These are phyloP conservation scores for Rhizomucor pusillus DNA, from an alignment of 371 early-diverging fungal species.

Conservation along the genomic window DNA sequence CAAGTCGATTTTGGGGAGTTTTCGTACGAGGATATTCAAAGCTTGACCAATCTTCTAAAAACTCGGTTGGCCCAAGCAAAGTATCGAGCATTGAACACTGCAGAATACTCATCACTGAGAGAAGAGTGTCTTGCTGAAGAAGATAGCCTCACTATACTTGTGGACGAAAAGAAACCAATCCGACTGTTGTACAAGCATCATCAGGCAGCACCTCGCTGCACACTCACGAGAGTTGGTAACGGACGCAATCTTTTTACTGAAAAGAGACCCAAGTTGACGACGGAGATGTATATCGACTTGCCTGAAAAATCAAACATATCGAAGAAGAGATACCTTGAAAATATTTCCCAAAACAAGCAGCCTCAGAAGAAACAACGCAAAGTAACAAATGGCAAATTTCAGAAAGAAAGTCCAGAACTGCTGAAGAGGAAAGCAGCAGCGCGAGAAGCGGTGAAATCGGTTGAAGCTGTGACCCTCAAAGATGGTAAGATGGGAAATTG, in stretches of 20 bases:
- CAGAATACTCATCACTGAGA: too few relatives aligned
- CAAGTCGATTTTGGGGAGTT: not conserved
- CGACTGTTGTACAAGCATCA: slow-evolving; percentile 11
- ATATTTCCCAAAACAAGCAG: too few relatives aligned
- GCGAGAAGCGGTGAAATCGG: not conserved
- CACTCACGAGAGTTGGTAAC: slow-evolving; percentile 6
- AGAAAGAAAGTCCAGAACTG: not conserved
- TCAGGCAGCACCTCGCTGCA: slow-evolving; percentile 4
- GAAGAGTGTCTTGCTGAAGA: too few relatives aligned
- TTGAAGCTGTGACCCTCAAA: slow-evolving; percentile 10
- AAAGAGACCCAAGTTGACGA: not conserved
- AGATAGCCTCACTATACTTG: not conserved
- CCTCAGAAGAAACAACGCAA: not conserved
- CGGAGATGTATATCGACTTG: too few relatives aligned
- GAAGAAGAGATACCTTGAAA: too few relatives aligned
- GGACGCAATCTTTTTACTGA: slow-evolving; percentile 2
- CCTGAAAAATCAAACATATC: too few relatives aligned
- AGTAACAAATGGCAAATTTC: not conserved
- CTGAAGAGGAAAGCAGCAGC: slow-evolving; percentile 1
- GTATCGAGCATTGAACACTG: not conserved
- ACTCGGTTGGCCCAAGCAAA: not conserved
- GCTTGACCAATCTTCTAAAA: not conserved
- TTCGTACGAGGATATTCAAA: not conserved
- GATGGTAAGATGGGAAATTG: slow-evolving; percentile 41
- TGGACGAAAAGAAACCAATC: slow-evolving; percentile 1